Evolutionary conservation across 257 asterid species (phyloP), one percentile per base, ranked within the genome.

Genomic region (Agastache rugosa): DNA sequence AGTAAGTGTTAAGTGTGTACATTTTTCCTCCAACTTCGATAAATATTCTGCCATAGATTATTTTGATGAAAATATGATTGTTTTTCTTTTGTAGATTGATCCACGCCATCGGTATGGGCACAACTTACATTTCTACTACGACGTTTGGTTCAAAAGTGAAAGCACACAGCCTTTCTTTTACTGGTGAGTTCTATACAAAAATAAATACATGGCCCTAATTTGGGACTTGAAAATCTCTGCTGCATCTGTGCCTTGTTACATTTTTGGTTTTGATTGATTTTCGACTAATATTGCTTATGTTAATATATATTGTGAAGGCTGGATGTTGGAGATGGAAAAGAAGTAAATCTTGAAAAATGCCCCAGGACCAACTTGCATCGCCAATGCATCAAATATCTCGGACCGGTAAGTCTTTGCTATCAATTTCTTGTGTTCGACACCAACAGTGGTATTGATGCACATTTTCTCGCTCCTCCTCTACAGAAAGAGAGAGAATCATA

Each of bases 91-190:
- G 65, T 75, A 92, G 97, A 90, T 90, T 81, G 97, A 92, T 80
- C 96, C 97, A 50, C 96, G 97, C 9, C 97, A 92, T 72, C 88
- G 93, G 14, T 91, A 89, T 78, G 97, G 97, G 0, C 97, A 89
- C 86, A 92, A 92, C 69, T 83, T 90, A 60, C 96, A 92, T 78
- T 64, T 90, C 50, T 92, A 92, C 56, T 92, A 92, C 25, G 96
- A 92, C 27, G 72, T 86, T 5, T 92, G 96, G 96, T 90, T 90
- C 71, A 61, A 69, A 74, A 92, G 93, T 70, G 93, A 92, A 79
- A 88, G 97, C 76, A 14, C 79, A 11, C 96, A 90, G 64, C 96
- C 96, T 64, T 92, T 92, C 88, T 90, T 92, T 74, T 90, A 88
- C 88, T 92, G 97, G 96, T 89, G 80, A 85, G 92, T 50, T 16